Percentiles rank a stretch among this genome's conserved stretches.
These are phyloP conservation scores for Tulasnella sp. DNA, from an alignment of 768 basidiomycete species.

Conservation along the genomic window DNA sequence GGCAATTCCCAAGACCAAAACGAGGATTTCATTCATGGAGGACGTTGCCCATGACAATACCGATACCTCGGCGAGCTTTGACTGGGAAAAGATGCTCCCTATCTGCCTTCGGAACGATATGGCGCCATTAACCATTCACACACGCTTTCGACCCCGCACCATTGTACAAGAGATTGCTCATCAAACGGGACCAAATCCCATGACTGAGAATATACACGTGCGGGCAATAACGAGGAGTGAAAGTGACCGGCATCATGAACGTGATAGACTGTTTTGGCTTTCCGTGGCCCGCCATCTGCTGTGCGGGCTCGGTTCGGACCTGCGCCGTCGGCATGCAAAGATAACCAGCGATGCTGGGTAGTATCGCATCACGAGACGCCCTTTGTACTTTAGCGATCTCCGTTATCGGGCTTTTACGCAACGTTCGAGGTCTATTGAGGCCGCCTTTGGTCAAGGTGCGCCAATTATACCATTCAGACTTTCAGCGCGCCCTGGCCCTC, in stretches of 20 bases:
- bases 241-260: not conserved
- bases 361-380: not conserved
- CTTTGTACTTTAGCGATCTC: not conserved
- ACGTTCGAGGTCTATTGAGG: not conserved
- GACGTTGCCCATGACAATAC: not conserved
- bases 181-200: not conserved
- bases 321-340: constrained; percentile 3
- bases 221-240: not conserved
- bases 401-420: not conserved
- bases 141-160: constrained; percentile 7
- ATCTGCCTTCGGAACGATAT: constrained; percentile 1
- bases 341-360: not conserved
- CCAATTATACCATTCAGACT: not conserved
- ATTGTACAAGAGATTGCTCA: not conserved
- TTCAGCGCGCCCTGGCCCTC: not conserved
- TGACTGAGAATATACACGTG: not conserved
- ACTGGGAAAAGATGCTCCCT: not conserved
- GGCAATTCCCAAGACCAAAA: not conserved
- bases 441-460: not conserved
- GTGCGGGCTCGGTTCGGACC: constrained; percentile 7
- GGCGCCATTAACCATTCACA: not conserved
- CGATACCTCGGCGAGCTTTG: not conserved
- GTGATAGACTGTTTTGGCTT: constrained; percentile 5
- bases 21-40: not conserved
- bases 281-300: not conserved